phyloP scores from a whole-genome alignment of 2,329 filamentous ascomycete species.

The Fusarium multiceps region DNA sequence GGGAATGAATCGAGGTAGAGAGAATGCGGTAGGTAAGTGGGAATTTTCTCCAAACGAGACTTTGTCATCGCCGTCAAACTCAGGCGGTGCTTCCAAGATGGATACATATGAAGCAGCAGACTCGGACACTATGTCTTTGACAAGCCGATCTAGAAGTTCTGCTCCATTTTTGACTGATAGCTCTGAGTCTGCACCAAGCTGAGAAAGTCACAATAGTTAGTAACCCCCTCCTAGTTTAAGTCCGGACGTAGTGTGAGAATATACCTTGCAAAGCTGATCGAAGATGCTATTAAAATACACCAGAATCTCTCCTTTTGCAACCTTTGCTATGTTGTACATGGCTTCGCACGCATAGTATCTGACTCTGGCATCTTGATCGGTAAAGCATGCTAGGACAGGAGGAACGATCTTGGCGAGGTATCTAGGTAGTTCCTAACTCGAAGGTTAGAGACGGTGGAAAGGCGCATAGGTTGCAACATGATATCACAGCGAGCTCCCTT shows the following conservation, averaged over 20 bases:
- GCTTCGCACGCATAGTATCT: constrained; percentile 99
- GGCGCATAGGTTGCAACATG: not conserved
- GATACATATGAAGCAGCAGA: constrained; percentile 96
- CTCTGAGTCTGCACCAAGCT: constrained; percentile 96
- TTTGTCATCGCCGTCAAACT: constrained; percentile 59
- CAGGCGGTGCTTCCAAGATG: constrained; percentile 73
- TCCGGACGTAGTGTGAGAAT: not conserved
- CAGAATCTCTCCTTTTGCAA: constrained; percentile 96
- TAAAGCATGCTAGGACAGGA: constrained; percentile 96
- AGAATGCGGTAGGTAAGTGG: constrained; percentile 85
- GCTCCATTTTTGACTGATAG: constrained; percentile 98
- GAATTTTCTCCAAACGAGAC: constrained; percentile 58
- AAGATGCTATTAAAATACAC: constrained; percentile 99
- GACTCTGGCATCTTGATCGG: constrained; percentile 96
- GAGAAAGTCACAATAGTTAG: constrained; percentile 13
- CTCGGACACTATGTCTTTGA: constrained; percentile 97
- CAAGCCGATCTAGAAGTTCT: constrained; percentile 90
- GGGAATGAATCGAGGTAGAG: constrained; percentile 89
- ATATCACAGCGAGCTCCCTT: not conserved
- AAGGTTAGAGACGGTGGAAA: constrained; percentile 9
- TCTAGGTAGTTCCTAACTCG: constrained; percentile 81
- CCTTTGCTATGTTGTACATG: constrained; percentile 99
- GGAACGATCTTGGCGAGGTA: constrained; percentile 96
- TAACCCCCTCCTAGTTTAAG: not conserved
- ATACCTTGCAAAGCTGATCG: constrained; percentile 93